A percentile compares a stretch with the other conserved stretches of the same genome.
These are phyloP conservation scores for Poa pratensis DNA, from an alignment of 176 grass and related monocot species.

Conservation along the genomic window DNA sequence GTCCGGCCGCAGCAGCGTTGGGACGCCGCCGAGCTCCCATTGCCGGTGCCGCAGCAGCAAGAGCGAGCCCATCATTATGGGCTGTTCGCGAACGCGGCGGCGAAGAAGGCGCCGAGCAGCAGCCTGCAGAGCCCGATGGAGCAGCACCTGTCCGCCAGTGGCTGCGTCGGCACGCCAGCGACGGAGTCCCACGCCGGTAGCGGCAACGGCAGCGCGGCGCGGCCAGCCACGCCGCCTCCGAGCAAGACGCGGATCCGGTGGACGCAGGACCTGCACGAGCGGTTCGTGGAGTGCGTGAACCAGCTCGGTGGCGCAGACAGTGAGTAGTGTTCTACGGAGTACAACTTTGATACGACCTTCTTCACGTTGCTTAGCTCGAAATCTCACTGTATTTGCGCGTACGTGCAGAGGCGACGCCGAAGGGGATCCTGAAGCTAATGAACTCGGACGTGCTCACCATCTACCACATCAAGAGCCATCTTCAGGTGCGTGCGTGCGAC, in stretches of 20 bases:
- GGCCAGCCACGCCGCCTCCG: slow-evolving; percentile 21
- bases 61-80: slow-evolving; percentile 1
- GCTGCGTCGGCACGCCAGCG: background rate
- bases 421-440: slow-evolving; percentile 93
- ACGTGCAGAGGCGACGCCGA: slow-evolving; percentile 69
- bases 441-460: slow-evolving; percentile 81
- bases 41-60: slow-evolving; percentile 11
- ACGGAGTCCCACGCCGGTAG: background rate
- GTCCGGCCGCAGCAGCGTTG: slow-evolving; percentile 31
- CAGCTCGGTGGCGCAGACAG: slow-evolving; percentile 85
- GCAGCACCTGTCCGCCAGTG: slow-evolving; percentile 26
- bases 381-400: background rate
- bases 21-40: slow-evolving; percentile 33
- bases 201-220: background rate
- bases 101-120: slow-evolving; percentile 32
- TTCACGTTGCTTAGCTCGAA: no score
- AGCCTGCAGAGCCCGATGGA: slow-evolving; percentile 46
- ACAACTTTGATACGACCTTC: no score
- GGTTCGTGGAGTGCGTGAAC: slow-evolving; percentile 81
- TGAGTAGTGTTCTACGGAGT: background rate
- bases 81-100: background rate
- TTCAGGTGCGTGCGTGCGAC: slow-evolving; percentile 44
- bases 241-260: slow-evolving; percentile 88
- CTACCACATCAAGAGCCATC: slow-evolving; percentile 95
- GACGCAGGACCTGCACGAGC: slow-evolving; percentile 90